Base-by-base conservation (phyloP, 495 filamentous ascomycete species). In the Neurospora cerealis region DNA sequence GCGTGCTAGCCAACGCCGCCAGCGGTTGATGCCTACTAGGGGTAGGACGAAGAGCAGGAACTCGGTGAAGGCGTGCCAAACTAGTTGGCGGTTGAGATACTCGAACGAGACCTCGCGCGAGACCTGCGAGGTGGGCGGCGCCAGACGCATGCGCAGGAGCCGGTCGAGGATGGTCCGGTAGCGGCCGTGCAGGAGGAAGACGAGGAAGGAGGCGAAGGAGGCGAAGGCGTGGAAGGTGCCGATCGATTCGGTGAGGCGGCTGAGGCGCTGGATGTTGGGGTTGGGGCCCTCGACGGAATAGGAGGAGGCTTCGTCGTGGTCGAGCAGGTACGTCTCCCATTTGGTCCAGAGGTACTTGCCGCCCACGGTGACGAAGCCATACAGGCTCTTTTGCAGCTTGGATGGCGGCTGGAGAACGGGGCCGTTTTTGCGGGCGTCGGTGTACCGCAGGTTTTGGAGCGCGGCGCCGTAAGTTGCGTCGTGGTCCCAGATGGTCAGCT, bases 41-140 rank as follows among this genome's bases (percentile, higher is more conserved):
- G 96, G 96, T 5, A 99, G 87, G 13, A 99, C 88, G 80, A 99
- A 99, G 8, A 99, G 89, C 6, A 99, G 87, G 78, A 99, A 99
- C 80, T 99, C 96, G 34, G 96, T 99, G 77, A 99, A 98, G 21
- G 96, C 96, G 80, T 99, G 96, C 96, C 96, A 99, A 54, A 99
- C 96, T 8, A 99, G 88, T 81, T 99, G 96, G 17, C 96, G 91
- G 79, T 99, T 99, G 62, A 99, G 88, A 80, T 98, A 99, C 83
- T 99, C 96, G 79, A 99, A 98, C 1, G 92, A 95, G 19, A 99
- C 94, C 81, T 98, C 93, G 10, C 95, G 90, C 78, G 87, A 91
- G 62, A 96, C 90, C 76, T 96, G 92, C 76, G 87, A 91, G 19
- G 91, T 93, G 19, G 91, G 91, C 32, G 96, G 91, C 1, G 93